Conservation (phyloP, 2,329 filamentous ascomycete genomes). For the Clarireedia monteithiana region DNA sequence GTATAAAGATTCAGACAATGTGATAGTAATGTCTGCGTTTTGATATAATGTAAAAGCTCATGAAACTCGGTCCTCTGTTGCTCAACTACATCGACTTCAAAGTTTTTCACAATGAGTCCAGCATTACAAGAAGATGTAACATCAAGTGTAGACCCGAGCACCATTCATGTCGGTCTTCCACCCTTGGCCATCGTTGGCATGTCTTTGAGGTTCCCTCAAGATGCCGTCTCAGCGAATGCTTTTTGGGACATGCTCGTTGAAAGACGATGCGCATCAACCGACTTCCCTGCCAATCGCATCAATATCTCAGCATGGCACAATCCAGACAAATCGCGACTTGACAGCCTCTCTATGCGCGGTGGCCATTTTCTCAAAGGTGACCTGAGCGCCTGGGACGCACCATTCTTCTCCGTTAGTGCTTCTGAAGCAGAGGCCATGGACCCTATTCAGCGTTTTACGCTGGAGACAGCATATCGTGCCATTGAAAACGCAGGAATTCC, state of each 20-base stretch:
- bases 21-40: too few relatives aligned
- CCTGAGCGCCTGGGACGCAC: constrained; percentile 13
- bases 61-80: too few relatives aligned
- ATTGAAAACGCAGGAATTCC: constrained; percentile 24
- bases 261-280: constrained; percentile 49
- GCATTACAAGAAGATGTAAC: too few relatives aligned
- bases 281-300: constrained; percentile 33
- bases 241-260: constrained; percentile 71
- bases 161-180: background rate
- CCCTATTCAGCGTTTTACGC: constrained; percentile 42
- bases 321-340: constrained; percentile 26
- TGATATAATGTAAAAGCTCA: too few relatives aligned
- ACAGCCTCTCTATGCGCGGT: background rate
- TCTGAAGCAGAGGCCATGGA: constrained; percentile 28
- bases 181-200: constrained; percentile 40
- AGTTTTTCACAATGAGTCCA: too few relatives aligned
- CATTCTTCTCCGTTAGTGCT: constrained; percentile 14
- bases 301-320: constrained; percentile 38
- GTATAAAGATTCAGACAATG: too few relatives aligned
- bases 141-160: background rate
- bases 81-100: too few relatives aligned
- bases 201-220: constrained; percentile 43
- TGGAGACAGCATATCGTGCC: constrained; percentile 30
- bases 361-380: constrained; percentile 9
- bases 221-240: constrained; percentile 44